These are phyloP conservation scores for Dispira parvispora DNA, from an alignment of 192 early-diverging fungal species.

Conservation along the genomic window DNA sequence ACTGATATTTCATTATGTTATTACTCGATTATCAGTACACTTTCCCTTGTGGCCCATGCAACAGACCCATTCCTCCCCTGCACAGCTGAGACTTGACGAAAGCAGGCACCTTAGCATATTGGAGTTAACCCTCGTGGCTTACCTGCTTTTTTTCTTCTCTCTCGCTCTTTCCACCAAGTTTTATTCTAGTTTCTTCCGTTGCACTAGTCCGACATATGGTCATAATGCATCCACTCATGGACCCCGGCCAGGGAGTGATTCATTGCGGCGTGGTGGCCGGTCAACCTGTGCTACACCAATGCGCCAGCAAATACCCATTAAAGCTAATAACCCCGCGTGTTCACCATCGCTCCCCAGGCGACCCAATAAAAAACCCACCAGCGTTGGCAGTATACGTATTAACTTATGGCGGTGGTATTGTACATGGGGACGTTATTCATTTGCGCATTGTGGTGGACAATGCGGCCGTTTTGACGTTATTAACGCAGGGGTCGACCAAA, in stretches of 20 bases:
- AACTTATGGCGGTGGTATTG: conserved; percentile 63
- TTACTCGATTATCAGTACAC: no score
- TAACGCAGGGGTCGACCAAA: conserved; percentile 76
- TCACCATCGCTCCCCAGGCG: conserved; percentile 15
- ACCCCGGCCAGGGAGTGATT: conserved; percentile 19
- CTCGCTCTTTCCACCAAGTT: not conserved
- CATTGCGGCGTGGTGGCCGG: conserved; percentile 22
- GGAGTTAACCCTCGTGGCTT: no score
- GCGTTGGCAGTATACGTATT: conserved; percentile 42
- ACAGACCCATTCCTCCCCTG: no score
- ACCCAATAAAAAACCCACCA: not conserved
- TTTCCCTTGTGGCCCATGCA: no score
- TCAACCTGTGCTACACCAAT: conserved; percentile 14
- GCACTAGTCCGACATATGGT: not conserved
- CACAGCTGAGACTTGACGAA: no score
- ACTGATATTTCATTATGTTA: no score
- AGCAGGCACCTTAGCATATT: no score
- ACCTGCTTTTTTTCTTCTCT: not conserved
- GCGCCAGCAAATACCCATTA: conserved; percentile 24
- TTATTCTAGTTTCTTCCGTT: not conserved
- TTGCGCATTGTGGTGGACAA: conserved; percentile 31
- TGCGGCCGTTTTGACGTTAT: conserved; percentile 37
- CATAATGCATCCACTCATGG: not conserved
- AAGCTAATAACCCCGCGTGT: conserved; percentile 28
- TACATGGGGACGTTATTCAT: conserved; percentile 43